Evolutionary conservation across 192 early-diverging fungal genomes (phyloP).

Genomic region (Rhizoclosmatium globosum): DNA sequence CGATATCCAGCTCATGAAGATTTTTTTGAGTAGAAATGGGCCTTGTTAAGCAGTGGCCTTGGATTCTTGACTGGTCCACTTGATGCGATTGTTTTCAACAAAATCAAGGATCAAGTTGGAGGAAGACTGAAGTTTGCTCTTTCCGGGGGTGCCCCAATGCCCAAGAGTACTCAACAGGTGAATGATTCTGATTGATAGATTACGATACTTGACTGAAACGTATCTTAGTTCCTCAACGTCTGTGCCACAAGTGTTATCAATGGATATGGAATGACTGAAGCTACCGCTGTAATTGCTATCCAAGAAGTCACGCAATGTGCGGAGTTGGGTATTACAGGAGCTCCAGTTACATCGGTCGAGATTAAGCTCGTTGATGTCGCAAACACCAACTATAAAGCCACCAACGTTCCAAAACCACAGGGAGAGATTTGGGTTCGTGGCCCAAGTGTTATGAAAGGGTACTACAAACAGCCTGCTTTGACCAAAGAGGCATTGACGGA

Average conservation of each 20-base stretch:
- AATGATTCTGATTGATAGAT: no score
- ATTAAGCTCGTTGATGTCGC: constrained; percentile 78
- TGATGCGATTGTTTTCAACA: constrained; percentile 86
- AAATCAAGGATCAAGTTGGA: constrained; percentile 84
- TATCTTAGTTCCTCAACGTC: constrained; percentile 69
- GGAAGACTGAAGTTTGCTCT: constrained; percentile 84
- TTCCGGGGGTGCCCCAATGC: constrained; percentile 92
- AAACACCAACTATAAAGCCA: constrained; percentile 36
- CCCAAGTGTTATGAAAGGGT: constrained; percentile 78
- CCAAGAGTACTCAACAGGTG: constrained; percentile 84
- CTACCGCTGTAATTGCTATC: constrained; percentile 67
- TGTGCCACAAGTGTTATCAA: constrained; percentile 81
- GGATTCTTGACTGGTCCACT: constrained; percentile 62
- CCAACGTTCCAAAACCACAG: constrained; percentile 52
- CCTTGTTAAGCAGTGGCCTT: constrained; percentile 66
- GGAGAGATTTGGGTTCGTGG: constrained; percentile 91
- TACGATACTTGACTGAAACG: no score
- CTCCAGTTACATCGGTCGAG: constrained; percentile 79
- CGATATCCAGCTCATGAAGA: not conserved
- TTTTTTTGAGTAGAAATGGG: constrained; percentile 58
- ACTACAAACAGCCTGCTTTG: constrained; percentile 75
- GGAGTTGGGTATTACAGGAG: constrained; percentile 71
- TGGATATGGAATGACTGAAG: constrained; percentile 91
- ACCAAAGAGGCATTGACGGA: constrained; percentile 74
- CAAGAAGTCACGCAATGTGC: constrained; percentile 23